Percentiles rank a stretch among this genome's conserved stretches.
phyloP scores from a whole-genome alignment of 352 stramenopile genomes.

The Elongisporangium anandrum region DNA sequence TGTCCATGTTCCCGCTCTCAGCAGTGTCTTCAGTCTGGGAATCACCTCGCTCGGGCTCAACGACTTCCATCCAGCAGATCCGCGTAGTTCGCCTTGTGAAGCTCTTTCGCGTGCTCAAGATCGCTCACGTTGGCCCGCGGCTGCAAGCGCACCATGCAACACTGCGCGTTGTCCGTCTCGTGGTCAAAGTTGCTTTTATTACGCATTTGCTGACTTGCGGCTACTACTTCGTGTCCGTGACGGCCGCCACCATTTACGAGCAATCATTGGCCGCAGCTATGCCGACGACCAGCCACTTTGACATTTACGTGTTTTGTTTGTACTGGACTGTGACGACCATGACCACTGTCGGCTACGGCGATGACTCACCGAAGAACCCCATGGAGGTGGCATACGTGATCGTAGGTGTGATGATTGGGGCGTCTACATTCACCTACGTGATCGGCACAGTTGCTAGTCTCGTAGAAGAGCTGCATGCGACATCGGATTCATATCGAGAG shows the following conservation, averaged over 20 bases:
- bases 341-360: slow-evolving; percentile 76
- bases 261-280: slow-evolving; percentile 23
- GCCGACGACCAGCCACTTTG: slow-evolving; percentile 17
- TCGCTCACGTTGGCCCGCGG: slow-evolving; percentile 57
- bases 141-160: slow-evolving; percentile 42
- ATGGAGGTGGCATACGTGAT: slow-evolving; percentile 53
- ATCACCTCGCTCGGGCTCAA: slow-evolving; percentile 8
- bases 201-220: slow-evolving; percentile 55
- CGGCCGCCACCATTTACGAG: slow-evolving; percentile 24
- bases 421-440: slow-evolving; percentile 73
- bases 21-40: slow-evolving; percentile 21
- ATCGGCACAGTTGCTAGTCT: slow-evolving; percentile 74
- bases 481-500: slow-evolving; percentile 39
- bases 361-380: slow-evolving; percentile 52
- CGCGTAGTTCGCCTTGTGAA: slow-evolving; percentile 70
- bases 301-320: slow-evolving; percentile 65
- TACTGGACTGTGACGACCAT: slow-evolving; percentile 82
- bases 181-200: slow-evolving; percentile 62
- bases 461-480: slow-evolving; percentile 63
- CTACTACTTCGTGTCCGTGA: slow-evolving; percentile 52
- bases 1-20: slow-evolving; percentile 56
- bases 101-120: slow-evolving; percentile 82
- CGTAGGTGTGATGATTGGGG: slow-evolving; percentile 49
- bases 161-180: slow-evolving; percentile 46
- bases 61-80: slow-evolving; percentile 1